Evolutionary conservation across 1,284 basidiomycete genomes (phyloP).

Genomic region (Coniferiporia sulphurascens): DNA sequence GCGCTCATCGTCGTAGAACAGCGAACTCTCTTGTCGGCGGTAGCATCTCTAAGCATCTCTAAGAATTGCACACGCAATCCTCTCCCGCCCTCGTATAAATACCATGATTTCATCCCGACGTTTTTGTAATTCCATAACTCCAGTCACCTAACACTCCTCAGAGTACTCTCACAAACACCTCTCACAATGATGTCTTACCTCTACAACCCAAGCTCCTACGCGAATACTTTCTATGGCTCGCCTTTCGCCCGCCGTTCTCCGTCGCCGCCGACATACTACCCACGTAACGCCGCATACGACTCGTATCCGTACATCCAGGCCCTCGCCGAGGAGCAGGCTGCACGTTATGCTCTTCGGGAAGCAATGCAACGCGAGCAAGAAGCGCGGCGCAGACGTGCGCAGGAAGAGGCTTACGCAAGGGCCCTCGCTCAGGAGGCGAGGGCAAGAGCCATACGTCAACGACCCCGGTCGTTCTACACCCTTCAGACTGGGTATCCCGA

Average conservation of each 20-base stretch:
- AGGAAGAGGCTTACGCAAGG: constrained; percentile 6
- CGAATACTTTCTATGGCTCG: constrained; percentile 6
- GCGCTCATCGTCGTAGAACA: background rate
- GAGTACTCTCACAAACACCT: background rate
- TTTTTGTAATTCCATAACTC: background rate
- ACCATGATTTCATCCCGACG: background rate
- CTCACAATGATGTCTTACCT: constrained; percentile 7
- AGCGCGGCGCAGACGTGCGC: constrained; percentile 8
- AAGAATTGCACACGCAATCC: background rate
- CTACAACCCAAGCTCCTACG: constrained; percentile 10
- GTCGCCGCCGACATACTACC: constrained; percentile 9
- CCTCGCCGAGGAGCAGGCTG: constrained; percentile 18
- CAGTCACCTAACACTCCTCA: background rate
- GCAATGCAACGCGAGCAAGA: constrained; percentile 13
- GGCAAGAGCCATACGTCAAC: constrained; percentile 3
- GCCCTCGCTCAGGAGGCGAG: constrained; percentile 1
- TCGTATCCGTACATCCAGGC: constrained; percentile 11
- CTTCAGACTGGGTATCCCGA: background rate
- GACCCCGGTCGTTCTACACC: constrained; percentile 10
- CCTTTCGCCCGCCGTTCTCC: constrained; percentile 13
- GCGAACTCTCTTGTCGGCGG: background rate
- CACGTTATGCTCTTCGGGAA: constrained; percentile 3
- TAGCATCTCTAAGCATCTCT: constrained; percentile 7
- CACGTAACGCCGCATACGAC: constrained; percentile 6
- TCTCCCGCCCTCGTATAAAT: constrained; percentile 1